These are phyloP conservation scores for Nannochloris sp. DNA, from an alignment of 139 green algal species.

Conservation along the genomic window DNA sequence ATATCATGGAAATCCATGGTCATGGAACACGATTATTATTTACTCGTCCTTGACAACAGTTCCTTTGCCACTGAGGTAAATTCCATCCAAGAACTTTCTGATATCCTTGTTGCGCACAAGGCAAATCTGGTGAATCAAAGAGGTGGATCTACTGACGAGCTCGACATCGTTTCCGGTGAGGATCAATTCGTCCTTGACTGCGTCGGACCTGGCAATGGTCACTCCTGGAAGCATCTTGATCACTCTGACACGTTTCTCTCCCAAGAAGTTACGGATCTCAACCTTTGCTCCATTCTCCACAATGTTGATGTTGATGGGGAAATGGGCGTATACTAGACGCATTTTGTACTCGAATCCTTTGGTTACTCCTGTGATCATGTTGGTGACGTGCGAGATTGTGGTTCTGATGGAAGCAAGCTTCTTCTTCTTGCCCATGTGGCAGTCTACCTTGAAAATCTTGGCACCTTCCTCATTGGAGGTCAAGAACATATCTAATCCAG, in stretches of 20 bases:
- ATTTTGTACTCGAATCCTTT: conserved; percentile 98
- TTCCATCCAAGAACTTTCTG: conserved; percentile 98
- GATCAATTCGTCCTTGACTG: conserved; percentile 96
- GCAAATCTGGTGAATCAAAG: conserved; percentile 82
- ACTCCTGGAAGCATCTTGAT: conserved; percentile 89
- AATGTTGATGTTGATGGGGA: conserved; percentile 99
- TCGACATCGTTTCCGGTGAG: conserved; percentile 93
- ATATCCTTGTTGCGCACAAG: conserved; percentile 89
- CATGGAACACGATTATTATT: not conserved
- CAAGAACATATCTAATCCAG: conserved; percentile 82
- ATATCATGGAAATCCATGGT: not conserved
- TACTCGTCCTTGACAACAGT: conserved; percentile 44
- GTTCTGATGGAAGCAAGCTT: conserved; percentile 86
- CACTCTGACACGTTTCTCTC: conserved; percentile 93
- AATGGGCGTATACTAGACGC: conserved; percentile 98
- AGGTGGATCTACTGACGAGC: conserved; percentile 74
- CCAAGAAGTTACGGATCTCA: conserved; percentile 99
- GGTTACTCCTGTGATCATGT: conserved; percentile 65
- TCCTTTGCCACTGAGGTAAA: conserved; percentile 89
- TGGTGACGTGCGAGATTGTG: conserved; percentile 27
- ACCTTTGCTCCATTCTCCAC: conserved; percentile 56
- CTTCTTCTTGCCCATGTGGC: conserved; percentile 87
- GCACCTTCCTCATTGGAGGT: conserved; percentile 53
- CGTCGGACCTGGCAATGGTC: conserved; percentile 60
- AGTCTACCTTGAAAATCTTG: conserved; percentile 69